These are phyloP conservation scores for Pythium inflatum DNA, from an alignment of 352 stramenopile species.

Conservation along the genomic window DNA sequence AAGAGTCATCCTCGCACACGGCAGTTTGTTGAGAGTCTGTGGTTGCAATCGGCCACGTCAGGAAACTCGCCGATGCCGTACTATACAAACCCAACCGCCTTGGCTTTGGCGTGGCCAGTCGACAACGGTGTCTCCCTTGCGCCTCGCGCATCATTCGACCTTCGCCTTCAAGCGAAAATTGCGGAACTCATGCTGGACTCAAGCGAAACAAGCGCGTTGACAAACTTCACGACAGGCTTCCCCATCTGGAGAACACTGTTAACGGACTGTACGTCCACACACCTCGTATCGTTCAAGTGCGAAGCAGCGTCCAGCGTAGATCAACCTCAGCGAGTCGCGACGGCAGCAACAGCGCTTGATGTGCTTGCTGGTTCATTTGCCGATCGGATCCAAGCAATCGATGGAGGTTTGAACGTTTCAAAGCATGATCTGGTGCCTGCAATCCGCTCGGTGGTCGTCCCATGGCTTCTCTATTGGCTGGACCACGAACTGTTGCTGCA, in stretches of 20 bases:
- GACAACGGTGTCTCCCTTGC: constrained; percentile 1
- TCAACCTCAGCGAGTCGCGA: not conserved
- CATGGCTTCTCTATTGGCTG: constrained; percentile 51
- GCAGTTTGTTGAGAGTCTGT: constrained; percentile 59
- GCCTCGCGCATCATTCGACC: not conserved
- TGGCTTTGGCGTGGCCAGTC: constrained; percentile 15
- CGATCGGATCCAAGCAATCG: not conserved
- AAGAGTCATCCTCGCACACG: constrained; percentile 47
- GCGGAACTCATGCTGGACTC: constrained; percentile 25
- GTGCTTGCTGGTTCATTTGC: not conserved
- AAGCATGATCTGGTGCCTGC: constrained; percentile 23
- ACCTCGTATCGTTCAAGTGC: constrained; percentile 10
- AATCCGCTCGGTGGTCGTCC: constrained; percentile 35
- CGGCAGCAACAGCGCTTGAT: not conserved
- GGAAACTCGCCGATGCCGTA: constrained; percentile 8
- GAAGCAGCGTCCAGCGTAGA: not conserved
- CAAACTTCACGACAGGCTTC: constrained; percentile 41
- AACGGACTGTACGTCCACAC: constrained; percentile 36
- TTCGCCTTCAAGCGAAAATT: constrained; percentile 12
- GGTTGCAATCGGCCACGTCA: constrained; percentile 32
- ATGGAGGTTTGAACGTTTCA: not conserved
- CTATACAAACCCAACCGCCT: not conserved
- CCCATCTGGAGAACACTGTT: constrained; percentile 49
- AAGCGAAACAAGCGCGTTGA: constrained; percentile 37
- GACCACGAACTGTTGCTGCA: constrained; percentile 42